Base-by-base conservation (phyloP, 2,329 filamentous ascomycete species). In the Hypomyces rosellus region DNA sequence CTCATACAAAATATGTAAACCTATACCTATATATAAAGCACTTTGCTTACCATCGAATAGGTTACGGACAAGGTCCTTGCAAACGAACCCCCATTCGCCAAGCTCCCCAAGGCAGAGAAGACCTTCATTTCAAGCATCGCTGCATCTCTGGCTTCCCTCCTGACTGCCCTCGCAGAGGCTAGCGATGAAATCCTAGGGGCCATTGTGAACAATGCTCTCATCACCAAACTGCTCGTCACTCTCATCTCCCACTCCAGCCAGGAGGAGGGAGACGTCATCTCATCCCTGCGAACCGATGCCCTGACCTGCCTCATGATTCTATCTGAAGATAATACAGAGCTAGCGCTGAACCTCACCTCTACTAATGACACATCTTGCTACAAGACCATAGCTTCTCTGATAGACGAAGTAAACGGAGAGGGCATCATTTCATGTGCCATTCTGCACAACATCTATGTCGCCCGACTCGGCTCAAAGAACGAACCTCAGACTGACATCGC, bases 391-490 rank as follows among this genome's bases (percentile, higher is more conserved):
- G 60, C 74, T 30, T 61, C 69, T 16, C 65, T 83, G 42, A 76
- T 74, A 52, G 69, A 74, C 16, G 63, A 69, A n/a, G 68, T 67
- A 34, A 75, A 69, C 30, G 66, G 74, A 15, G 74, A 73, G 50
- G 76, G 75, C 1, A 74, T 84, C 34, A 66, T 83, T 8, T 74
- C 81, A 7, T 85, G 81, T 46, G 78, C 78, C 13, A 71, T 83
- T 18, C 70, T 86, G 12, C 82, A 86, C 62, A 84, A 84, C 54
- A 65, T 85, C 34, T 84, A 82, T 60, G 65, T 74, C 6, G 68
- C 73, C 3, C 70, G 69, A 0, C 53, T 61, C 3, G 56, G 52
- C 2, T 51, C 54, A 9, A 39, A 55, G 4, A 54, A 63, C n/a
- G 59, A 59, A 2, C 45, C 56, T 1, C 50, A 58, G 1, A 49